Evolutionary conservation across 1,284 basidiomycete species (phyloP).

Genomic region (Gomphus bonarii): DNA sequence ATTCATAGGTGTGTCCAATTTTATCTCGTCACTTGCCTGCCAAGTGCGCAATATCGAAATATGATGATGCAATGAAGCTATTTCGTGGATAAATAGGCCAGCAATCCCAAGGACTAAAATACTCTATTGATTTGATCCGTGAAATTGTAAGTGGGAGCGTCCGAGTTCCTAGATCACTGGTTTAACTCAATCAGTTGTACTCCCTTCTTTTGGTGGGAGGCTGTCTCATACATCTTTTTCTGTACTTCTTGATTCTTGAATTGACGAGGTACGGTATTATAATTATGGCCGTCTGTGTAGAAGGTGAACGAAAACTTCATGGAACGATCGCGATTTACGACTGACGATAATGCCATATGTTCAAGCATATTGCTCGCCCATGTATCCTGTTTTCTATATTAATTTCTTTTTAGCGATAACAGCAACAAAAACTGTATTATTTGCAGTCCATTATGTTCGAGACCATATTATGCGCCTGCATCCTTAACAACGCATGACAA

Average conservation of each 20-base stretch:
- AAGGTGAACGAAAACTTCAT: neutral
- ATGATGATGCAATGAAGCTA: neutral
- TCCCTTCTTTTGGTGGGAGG: neutral
- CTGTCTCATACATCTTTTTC: neutral
- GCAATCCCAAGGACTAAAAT: neutral
- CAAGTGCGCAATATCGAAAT: neutral
- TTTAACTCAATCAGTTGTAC: neutral
- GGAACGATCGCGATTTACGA: neutral
- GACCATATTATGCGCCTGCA: neutral
- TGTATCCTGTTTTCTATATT: too few species aligned
- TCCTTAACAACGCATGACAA: neutral
- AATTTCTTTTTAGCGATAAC: too few species aligned
- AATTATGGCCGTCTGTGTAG: neutral
- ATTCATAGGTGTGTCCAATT: neutral
- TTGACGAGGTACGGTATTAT: neutral
- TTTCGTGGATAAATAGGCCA: neutral
- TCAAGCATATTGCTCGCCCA: neutral
- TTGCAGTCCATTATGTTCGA: neutral
- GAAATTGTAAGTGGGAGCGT: neutral
- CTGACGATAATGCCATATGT: neutral
- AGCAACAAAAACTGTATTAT: too few species aligned
- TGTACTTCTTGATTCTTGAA: neutral
- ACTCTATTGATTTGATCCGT: neutral
- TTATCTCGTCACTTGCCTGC: neutral
- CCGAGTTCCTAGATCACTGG: too few species aligned